These are phyloP conservation scores for Piloderma croceum DNA, from an alignment of 768 basidiomycete species.

Conservation along the genomic window DNA sequence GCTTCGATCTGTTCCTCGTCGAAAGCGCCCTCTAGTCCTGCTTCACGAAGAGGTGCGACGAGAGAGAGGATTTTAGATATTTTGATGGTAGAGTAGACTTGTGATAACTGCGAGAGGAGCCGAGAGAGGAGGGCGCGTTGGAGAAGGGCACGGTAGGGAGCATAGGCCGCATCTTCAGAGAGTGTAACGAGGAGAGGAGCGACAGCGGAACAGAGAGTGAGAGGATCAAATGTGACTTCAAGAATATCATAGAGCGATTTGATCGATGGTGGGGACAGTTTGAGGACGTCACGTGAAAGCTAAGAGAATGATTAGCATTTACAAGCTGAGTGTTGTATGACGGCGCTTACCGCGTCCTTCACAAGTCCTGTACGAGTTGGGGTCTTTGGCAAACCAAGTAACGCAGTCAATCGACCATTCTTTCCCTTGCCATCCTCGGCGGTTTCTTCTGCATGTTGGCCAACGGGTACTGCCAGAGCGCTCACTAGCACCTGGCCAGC, in stretches of 20 bases:
- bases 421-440: constrained; percentile 55
- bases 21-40: constrained; percentile 47
- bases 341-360: constrained; percentile 69
- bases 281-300: constrained; percentile 81
- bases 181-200: constrained; percentile 72
- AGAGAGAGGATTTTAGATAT: constrained; percentile 73
- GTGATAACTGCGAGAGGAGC: constrained; percentile 83
- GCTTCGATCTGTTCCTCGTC: constrained; percentile 81
- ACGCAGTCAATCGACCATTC: constrained; percentile 72
- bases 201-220: constrained; percentile 73
- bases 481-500: constrained; percentile 90
- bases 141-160: constrained; percentile 83
- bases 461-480: constrained; percentile 90
- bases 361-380: constrained; percentile 86
- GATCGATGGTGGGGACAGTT: constrained; percentile 66
- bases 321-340: background rate
- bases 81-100: constrained; percentile 86
- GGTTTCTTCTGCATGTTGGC: constrained; percentile 44
- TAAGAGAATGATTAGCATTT: constrained; percentile 22
- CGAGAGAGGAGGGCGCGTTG: constrained; percentile 89
- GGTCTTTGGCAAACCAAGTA: constrained; percentile 77
- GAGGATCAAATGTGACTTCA: constrained; percentile 90
- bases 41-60: constrained; percentile 65
- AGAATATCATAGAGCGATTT: constrained; percentile 81
- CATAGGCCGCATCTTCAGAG: constrained; percentile 50